These are phyloP conservation scores for Gyromitra esculenta DNA, from an alignment of 2,329 filamentous ascomycete genomes.

Conservation along the genomic window DNA sequence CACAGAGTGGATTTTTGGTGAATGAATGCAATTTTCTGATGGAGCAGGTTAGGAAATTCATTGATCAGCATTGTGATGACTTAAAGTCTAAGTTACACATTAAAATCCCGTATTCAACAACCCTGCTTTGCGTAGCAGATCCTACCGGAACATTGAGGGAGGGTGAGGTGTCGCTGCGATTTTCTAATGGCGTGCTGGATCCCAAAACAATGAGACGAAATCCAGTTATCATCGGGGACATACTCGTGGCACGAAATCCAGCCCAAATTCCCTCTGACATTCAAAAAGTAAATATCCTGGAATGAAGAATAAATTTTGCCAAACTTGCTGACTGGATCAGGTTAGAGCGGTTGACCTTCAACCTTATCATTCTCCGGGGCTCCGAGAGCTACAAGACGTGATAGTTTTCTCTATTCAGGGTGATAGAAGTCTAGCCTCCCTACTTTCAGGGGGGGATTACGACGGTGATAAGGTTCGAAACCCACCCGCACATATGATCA, in stretches of 20 bases:
- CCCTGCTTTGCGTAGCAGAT: slow-evolving; percentile 74
- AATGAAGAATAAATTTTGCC: not conserved
- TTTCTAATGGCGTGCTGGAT: slow-evolving; percentile 64
- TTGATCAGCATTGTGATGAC: slow-evolving; percentile 66
- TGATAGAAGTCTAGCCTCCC: slow-evolving; percentile 71
- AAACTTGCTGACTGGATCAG: slow-evolving; percentile 24
- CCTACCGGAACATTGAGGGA: slow-evolving; percentile 70
- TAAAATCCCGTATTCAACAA: slow-evolving; percentile 70
- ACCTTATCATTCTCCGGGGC: slow-evolving; percentile 60
- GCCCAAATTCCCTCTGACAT: slow-evolving; percentile 77
- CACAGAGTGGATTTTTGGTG: slow-evolving; percentile 68
- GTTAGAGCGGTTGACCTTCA: slow-evolving; percentile 60
- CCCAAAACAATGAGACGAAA: slow-evolving; percentile 49
- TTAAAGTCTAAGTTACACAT: slow-evolving; percentile 70
- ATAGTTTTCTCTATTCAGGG: slow-evolving; percentile 78
- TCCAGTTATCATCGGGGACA: slow-evolving; percentile 44
- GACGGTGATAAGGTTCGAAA: slow-evolving; percentile 73
- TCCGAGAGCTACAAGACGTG: slow-evolving; percentile 78
- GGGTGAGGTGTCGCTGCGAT: slow-evolving; percentile 74
- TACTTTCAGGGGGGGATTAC: slow-evolving; percentile 81
- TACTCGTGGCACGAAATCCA: slow-evolving; percentile 50
- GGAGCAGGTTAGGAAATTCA: slow-evolving; percentile 63
- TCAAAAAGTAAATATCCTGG: slow-evolving; percentile 68
- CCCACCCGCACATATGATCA: not conserved
- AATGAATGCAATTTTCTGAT: slow-evolving; percentile 64